Evolutionary conservation across 768 basidiomycete genomes (phyloP).

Genomic region (Termitomyces sp.): DNA sequence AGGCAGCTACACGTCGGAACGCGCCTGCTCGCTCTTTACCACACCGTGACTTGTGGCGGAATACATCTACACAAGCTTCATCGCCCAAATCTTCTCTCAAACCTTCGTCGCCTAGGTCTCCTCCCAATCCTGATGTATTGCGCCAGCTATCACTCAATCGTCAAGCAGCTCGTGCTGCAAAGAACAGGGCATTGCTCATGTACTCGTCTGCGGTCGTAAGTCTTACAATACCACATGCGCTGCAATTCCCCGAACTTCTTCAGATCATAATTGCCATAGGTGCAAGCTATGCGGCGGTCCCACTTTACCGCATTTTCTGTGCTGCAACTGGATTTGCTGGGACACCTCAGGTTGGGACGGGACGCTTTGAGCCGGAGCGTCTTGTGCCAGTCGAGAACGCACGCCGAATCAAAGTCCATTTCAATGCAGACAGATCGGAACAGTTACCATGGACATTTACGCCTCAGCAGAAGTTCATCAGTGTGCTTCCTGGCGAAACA

Average conservation of each 20-base stretch:
- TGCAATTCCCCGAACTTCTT: not conserved
- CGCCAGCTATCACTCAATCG: constrained; percentile 14
- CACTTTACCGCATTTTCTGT: constrained; percentile 97
- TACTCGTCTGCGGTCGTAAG: constrained; percentile 80
- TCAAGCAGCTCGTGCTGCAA: constrained; percentile 40
- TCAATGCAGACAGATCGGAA: constrained; percentile 90
- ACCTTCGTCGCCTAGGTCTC: not conserved
- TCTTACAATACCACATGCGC: constrained; percentile 6
- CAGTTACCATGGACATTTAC: constrained; percentile 90
- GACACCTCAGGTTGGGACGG: constrained; percentile 85
- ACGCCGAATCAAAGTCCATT: constrained; percentile 84
- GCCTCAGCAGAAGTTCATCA: constrained; percentile 86
- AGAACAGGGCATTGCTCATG: constrained; percentile 74
- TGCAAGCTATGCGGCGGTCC: constrained; percentile 94
- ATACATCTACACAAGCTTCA: constrained; percentile 11
- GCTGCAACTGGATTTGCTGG: constrained; percentile 96
- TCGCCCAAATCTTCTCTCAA: constrained; percentile 2
- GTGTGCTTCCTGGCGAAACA: constrained; percentile 91
- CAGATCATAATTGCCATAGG: constrained; percentile 80
- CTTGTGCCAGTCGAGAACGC: constrained; percentile 69
- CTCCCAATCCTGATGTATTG: constrained; percentile 1
- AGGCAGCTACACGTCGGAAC: constrained; percentile 6
- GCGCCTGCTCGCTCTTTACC: not conserved
- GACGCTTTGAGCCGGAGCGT: constrained; percentile 78
- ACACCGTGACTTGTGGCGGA: constrained; percentile 3